Evolutionary conservation across 2,329 filamentous ascomycete genomes (phyloP), one percentile per base, ranked within the genome.

Genomic region (Nigrospora sphaerica): DNA sequence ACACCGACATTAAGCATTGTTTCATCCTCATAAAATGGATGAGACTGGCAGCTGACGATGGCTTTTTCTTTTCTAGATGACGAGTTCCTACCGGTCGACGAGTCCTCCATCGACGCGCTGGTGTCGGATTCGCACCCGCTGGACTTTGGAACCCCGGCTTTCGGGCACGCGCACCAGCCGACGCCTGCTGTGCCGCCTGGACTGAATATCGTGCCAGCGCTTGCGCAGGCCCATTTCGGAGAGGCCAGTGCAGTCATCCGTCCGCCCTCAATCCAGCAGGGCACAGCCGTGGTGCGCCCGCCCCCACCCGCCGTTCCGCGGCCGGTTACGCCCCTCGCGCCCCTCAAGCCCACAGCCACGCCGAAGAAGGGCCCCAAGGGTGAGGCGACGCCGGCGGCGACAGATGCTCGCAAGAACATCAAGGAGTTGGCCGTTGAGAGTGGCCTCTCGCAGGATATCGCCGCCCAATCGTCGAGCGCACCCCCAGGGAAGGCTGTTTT

Each of bases 51-150:
- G 54, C 55, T 57, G 58, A 59, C 70, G 72, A 78, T 67, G 78
- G 63, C 56, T 56, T 57, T 49, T 57, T 59, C 59, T 57, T 60
- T 58, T 59, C 54, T 67, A 86, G 83, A 85, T 65, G 81, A 85
- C 57, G 76, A 80, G 42, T 63, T 80, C n/a, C 69, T 72, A 48
- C 77, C 74, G 12, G 68, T 83, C 39, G 80, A 83, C 50, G 81
- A 83, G 3, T 71, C 72, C 38, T 82, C 77, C n/a, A 78, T 88
- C 36, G 83, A 87, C 60, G 81, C 81, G 4, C 67, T 88, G 4
- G 83, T 88, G 12, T 78, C 81, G 18, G 84, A 88, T 57, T 68
- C 52, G 12, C 52, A 62, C 34, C 67, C 43, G 13, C 33, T 42
- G 32, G 48, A 50, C 4, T 42, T 47, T 39, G 44, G 42, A 28